phyloP scores from a whole-genome alignment of 2,329 filamentous ascomycete species.

The Pyrenophora tritici-repentis region DNA sequence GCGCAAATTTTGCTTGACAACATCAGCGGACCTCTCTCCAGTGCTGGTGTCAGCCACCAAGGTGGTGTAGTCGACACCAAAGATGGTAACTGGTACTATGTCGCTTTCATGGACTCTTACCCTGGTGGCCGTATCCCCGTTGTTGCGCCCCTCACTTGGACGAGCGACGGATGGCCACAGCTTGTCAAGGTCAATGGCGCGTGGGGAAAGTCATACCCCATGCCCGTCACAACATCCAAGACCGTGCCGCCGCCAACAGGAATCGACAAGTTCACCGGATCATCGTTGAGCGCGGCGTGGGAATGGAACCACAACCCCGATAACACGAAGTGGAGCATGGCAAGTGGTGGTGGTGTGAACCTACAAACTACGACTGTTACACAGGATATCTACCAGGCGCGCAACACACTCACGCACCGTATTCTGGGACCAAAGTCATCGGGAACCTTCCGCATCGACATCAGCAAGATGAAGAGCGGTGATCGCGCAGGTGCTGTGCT shows the following conservation, averaged over 20 bases:
- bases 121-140: slow-evolving; percentile 63
- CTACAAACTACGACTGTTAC: slow-evolving; percentile 60
- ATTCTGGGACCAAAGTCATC: slow-evolving; percentile 49
- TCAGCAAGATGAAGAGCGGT: slow-evolving; percentile 56
- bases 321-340: slow-evolving; percentile 51
- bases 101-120: slow-evolving; percentile 62
- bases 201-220: slow-evolving; percentile 56
- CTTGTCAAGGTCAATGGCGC: slow-evolving; percentile 51
- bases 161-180: slow-evolving; percentile 57
- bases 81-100: slow-evolving; percentile 62
- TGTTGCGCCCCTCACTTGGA: slow-evolving; percentile 60
- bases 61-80: slow-evolving; percentile 61
- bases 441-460: slow-evolving; percentile 59
- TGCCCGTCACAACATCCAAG: slow-evolving; percentile 39
- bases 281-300: slow-evolving; percentile 54
- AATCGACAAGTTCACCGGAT: slow-evolving; percentile 54
- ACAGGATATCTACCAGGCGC: slow-evolving; percentile 53
- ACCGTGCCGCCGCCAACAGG: slow-evolving; percentile 44
- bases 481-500: slow-evolving; percentile 59
- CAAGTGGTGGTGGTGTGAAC: slow-evolving; percentile 50
- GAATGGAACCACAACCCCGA: slow-evolving; percentile 70
- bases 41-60: slow-evolving; percentile 58
- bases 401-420: slow-evolving; percentile 51
- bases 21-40: slow-evolving; percentile 52
- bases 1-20: slow-evolving; percentile 51